Evolutionary conservation across 371 early-diverging fungal genomes (phyloP).

Genomic region (Quaeritorhiza haematococci): DNA sequence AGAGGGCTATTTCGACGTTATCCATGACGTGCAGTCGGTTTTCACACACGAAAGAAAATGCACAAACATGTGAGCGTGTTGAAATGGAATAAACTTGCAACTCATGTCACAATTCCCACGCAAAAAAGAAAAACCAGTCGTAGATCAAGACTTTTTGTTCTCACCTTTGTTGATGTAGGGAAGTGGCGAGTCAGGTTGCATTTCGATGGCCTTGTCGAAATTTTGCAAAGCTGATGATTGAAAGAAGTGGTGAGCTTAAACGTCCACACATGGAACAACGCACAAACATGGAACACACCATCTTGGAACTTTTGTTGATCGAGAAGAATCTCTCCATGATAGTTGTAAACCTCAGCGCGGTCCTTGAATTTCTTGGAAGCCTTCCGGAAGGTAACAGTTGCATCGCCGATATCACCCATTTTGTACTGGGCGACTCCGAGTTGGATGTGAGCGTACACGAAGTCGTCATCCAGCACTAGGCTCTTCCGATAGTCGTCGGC

Average conservation of each 20-base stretch:
- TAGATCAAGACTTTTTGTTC: no score
- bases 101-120: no score
- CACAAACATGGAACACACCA: slow-evolving; percentile 15
- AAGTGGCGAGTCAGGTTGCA: slow-evolving; percentile 71
- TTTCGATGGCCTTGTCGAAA: slow-evolving; percentile 72
- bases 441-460: slow-evolving; percentile 91
- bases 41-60: no score
- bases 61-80: slow-evolving; percentile 19
- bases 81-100: background rate
- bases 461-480: slow-evolving; percentile 68
- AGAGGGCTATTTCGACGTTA: no score
- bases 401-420: slow-evolving; percentile 64
- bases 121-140: no score
- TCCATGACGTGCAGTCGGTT: no score
- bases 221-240: slow-evolving; percentile 49
- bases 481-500: slow-evolving; percentile 79
- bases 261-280: background rate
- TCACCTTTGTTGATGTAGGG: slow-evolving; percentile 91
- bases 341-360: slow-evolving; percentile 89
- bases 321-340: slow-evolving; percentile 89
- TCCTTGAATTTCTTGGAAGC: slow-evolving; percentile 73
- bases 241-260: background rate
- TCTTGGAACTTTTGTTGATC: slow-evolving; percentile 79
- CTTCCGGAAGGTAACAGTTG: slow-evolving; percentile 75
- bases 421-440: slow-evolving; percentile 91